Evolutionary conservation across 2,329 filamentous ascomycete genomes (phyloP), one percentile per base, ranked within the genome.

Genomic region (Claviceps humidiphila): DNA sequence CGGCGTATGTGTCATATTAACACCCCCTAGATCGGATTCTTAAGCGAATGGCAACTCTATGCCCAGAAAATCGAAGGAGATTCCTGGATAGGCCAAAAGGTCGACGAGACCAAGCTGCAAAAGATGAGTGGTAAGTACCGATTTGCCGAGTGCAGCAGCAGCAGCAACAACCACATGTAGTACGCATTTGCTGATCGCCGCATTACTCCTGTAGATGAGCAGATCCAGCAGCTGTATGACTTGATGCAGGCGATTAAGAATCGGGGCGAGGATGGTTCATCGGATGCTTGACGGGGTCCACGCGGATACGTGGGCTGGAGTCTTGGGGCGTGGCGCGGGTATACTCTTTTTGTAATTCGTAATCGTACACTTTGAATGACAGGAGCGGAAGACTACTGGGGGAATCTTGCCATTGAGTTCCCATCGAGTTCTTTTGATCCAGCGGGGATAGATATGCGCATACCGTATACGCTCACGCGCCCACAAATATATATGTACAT

Each of bases 11-110:
- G 8, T 43, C 9, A n/a, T 41, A 41, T 20, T 20, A 41, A 41
- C 30, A 14, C 16, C 50, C 6, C 26, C 58, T 34, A 95, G 89
- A 89, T 97, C 61, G 93, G 91, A 1, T 98, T 98, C 67, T 75
- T 98, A 59, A 91, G 87, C 0, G 90, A 97, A 68, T 98, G 91
- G 91, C 93, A 98, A 68, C 72, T 88, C 50, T 98, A 97, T 64
- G 90, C 89, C 2, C 91, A 98, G 66, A 84, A 89, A 64, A 72
- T 98, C 16, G 91, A 97, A 64, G 91, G 90, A 0, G 85, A 95
- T 51, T 68, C 76, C 0, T 97, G 93, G 93, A 75, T 78, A 54
- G 91, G 85, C 1, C 87, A 88, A 57, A 91, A 84, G 66, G 76
- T 97, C 66, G 91, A 97, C 57, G 80, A 81, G 59, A 74, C 72